Evolutionary conservation across 768 basidiomycete species (phyloP).

Genomic region (Agaricus bisporus): DNA sequence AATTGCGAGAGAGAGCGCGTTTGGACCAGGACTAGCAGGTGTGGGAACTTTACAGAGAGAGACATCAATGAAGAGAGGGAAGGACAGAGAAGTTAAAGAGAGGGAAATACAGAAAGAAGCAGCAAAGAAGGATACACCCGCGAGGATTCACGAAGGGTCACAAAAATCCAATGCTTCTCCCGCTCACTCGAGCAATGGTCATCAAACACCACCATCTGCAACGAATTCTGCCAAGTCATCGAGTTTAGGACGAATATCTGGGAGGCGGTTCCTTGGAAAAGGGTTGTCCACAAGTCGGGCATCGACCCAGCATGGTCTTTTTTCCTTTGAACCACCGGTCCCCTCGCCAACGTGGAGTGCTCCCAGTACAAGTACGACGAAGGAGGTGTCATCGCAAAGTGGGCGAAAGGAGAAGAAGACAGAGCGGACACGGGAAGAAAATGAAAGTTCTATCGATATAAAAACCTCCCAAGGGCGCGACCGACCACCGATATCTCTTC

Average conservation of each 20-base stretch:
- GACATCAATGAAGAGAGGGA: conserved; percentile 30
- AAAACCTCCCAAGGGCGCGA: conserved; percentile 10
- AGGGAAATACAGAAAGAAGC: conserved; percentile 16
- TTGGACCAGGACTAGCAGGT: conserved; percentile 38
- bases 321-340: conserved; percentile 65
- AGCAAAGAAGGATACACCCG: conserved; percentile 9
- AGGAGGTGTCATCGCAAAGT: conserved; percentile 19
- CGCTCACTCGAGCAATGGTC: conserved; percentile 31
- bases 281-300: conserved; percentile 24
- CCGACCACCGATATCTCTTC: conserved; percentile 24
- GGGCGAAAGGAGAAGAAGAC: conserved; percentile 23
- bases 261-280: conserved; percentile 26
- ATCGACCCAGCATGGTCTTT: conserved; percentile 49
- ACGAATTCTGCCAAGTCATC: conserved; percentile 37
- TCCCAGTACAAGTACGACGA: conserved; percentile 23
- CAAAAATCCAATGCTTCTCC: conserved; percentile 11
- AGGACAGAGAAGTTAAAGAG: conserved; percentile 30
- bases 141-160: neutral
- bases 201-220: conserved; percentile 26
- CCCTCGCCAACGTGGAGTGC: conserved; percentile 40
- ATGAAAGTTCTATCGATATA: conserved; percentile 22
- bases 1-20: conserved; percentile 26
- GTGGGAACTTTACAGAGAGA: conserved; percentile 40
- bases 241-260: conserved; percentile 53
- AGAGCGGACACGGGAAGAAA: conserved; percentile 21